A percentile compares a stretch with the other conserved stretches of the same genome.
Evolutionary conservation across 768 basidiomycete genomes (phyloP).

Genomic region (Calocera cornea): DNA sequence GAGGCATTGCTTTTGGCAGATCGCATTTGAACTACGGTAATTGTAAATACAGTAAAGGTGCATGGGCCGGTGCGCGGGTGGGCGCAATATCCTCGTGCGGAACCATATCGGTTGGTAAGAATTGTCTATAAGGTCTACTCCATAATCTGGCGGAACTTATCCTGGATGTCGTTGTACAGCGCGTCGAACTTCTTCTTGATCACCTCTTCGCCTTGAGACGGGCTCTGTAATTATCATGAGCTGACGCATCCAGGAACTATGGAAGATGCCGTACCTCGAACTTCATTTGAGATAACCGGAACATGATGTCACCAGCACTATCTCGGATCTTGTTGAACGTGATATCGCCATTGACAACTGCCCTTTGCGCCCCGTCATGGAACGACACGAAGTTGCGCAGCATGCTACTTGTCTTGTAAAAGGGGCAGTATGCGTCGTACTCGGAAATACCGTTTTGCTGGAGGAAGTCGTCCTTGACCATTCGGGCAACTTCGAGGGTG

Average conservation of each 20-base stretch:
- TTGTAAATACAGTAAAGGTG: constrained; percentile 1
- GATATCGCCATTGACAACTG: constrained; percentile 68
- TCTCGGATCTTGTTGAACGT: constrained; percentile 85
- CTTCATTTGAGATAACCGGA: constrained; percentile 98
- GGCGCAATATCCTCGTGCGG: not conserved
- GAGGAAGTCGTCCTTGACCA: constrained; percentile 94
- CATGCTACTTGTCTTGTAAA: constrained; percentile 98
- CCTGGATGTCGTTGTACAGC: constrained; percentile 73
- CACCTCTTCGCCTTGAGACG: constrained; percentile 75
- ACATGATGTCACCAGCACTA: constrained; percentile 73
- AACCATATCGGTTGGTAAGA: not conserved
- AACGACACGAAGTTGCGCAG: constrained; percentile 86
- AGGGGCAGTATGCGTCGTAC: constrained; percentile 93
- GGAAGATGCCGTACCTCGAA: constrained; percentile 62
- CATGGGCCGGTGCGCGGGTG: not conserved
- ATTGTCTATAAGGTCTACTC: constrained; percentile 18
- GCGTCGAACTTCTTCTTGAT: constrained; percentile 73
- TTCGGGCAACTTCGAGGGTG: constrained; percentile 88
- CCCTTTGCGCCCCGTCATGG: constrained; percentile 79
- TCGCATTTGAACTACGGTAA: not conserved
- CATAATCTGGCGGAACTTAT: constrained; percentile 47
- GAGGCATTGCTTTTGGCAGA: not conserved
- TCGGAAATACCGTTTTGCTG: constrained; percentile 99
- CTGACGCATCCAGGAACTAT: not conserved
- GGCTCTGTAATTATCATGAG: constrained; percentile 41